A percentile compares a stretch with the other conserved stretches of the same genome.
Conservation (phyloP, 768 basidiomycete species). For the Mycena metata region DNA sequence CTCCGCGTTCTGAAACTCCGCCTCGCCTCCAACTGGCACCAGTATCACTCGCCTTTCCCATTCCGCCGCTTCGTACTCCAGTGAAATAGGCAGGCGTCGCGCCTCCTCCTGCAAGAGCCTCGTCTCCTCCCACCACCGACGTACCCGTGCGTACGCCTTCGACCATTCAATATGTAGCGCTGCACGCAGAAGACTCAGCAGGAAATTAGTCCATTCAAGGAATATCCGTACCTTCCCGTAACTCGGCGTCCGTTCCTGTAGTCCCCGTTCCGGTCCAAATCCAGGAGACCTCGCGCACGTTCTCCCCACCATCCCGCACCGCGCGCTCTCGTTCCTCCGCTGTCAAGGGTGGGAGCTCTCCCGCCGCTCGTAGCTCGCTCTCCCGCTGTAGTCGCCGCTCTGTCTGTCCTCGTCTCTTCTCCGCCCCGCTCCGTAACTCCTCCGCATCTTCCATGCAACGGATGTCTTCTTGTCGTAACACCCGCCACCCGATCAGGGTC, state of each 20-base stretch:
- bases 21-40: neutral
- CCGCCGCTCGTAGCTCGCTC: too few relatives aligned
- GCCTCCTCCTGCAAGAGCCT: neutral
- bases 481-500: neutral
- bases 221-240: too few relatives aligned
- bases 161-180: neutral
- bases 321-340: too few relatives aligned
- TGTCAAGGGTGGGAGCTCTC: too few relatives aligned
- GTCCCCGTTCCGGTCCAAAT: too few relatives aligned
- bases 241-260: too few relatives aligned
- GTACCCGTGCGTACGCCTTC: neutral
- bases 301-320: too few relatives aligned
- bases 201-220: too few relatives aligned
- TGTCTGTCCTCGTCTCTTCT: neutral
- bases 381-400: too few relatives aligned
- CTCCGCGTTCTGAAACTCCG: too few relatives aligned
- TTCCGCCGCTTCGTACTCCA: neutral
- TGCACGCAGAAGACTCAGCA: too few relatives aligned
- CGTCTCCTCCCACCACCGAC: neutral
- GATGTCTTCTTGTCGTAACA: slow-evolving; percentile 14
- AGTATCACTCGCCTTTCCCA: neutral
- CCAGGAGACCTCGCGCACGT: too few relatives aligned
- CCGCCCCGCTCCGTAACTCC: neutral
- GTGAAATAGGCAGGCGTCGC: neutral
- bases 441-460: slow-evolving; percentile 15